Percentiles rank a stretch among this genome's conserved stretches.
These are phyloP conservation scores for Neonectria coccinea DNA, from an alignment of 2,329 filamentous ascomycete genomes.

Conservation along the genomic window DNA sequence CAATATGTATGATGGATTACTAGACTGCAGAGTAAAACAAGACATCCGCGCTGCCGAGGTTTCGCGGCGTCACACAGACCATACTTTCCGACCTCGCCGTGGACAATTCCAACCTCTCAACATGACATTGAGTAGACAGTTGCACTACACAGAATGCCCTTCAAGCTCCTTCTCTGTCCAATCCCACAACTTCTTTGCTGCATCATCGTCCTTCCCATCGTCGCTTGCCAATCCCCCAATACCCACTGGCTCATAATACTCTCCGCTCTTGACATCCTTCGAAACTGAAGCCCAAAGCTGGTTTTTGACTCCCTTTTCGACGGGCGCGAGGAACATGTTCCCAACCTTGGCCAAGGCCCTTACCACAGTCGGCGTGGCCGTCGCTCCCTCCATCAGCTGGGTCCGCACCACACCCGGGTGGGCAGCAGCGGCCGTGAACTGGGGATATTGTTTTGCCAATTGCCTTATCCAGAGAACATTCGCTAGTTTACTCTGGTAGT, in stretches of 20 bases:
- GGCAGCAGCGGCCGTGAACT: conserved; percentile 23
- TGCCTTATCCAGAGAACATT: conserved; percentile 30
- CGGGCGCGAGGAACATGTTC: conserved; percentile 37
- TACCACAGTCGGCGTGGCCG: conserved; percentile 17
- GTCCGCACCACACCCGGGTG: conserved; percentile 30
- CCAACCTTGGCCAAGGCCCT: conserved; percentile 30
- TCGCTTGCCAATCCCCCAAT: conserved; percentile 37
- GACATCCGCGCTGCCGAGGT: not conserved
- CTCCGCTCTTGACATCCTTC: conserved; percentile 48
- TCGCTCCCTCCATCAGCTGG: conserved; percentile 29
- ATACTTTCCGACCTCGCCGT: too few species aligned
- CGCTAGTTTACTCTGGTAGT: conserved; percentile 30
- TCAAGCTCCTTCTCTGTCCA: conserved; percentile 52
- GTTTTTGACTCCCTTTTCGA: conserved; percentile 52
- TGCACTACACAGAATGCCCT: not conserved
- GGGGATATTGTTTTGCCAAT: conserved; percentile 25
- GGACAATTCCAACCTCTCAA: too few species aligned
- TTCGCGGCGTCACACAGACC: too few species aligned
- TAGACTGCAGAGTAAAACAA: not conserved
- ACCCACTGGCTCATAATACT: conserved; percentile 51
- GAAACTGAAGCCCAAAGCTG: conserved; percentile 59
- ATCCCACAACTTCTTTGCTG: conserved; percentile 50
- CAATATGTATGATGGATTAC: not conserved
- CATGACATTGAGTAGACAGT: too few species aligned
- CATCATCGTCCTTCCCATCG: conserved; percentile 42